phyloP scores from a whole-genome alignment of 2,329 filamentous ascomycete species.

The Colletotrichum sp. region DNA sequence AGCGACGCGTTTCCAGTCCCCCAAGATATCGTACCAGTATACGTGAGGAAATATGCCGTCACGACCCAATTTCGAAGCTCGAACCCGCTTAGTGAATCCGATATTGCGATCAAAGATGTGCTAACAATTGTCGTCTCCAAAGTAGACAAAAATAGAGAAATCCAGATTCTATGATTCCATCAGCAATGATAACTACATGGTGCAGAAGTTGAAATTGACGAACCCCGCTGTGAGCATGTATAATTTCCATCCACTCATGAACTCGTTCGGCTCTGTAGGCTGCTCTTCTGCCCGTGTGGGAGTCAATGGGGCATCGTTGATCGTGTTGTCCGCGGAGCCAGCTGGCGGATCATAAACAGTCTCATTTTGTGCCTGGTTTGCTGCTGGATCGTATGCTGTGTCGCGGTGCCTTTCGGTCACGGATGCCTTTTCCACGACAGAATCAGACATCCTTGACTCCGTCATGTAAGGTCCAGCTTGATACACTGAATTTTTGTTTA shows the following conservation, averaged over 20 bases:
- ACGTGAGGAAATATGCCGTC: constrained; percentile 52
- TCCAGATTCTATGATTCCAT: neutral
- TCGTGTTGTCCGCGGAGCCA: neutral
- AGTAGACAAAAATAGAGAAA: constrained; percentile 44
- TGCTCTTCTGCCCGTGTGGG: neutral
- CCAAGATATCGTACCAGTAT: constrained; percentile 39
- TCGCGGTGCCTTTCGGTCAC: neutral
- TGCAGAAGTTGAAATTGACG: neutral
- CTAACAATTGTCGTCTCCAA: constrained; percentile 55
- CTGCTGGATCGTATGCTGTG: neutral
- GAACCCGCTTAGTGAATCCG: constrained; percentile 40
- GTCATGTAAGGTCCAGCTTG: neutral
- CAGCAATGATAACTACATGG: neutral
- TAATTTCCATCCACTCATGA: neutral
- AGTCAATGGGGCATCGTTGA: neutral
- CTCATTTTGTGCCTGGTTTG: neutral
- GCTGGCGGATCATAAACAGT: neutral
- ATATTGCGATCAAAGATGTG: constrained; percentile 53
- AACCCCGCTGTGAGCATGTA: neutral
- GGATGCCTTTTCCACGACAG: neutral
- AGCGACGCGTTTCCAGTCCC: neutral
- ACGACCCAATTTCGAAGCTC: constrained; percentile 47
- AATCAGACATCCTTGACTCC: neutral
- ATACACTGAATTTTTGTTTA: neutral
- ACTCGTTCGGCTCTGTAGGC: neutral